Conservation (phyloP, 78 protist genomes). For the Tieghemostelium lacteum region DNA sequence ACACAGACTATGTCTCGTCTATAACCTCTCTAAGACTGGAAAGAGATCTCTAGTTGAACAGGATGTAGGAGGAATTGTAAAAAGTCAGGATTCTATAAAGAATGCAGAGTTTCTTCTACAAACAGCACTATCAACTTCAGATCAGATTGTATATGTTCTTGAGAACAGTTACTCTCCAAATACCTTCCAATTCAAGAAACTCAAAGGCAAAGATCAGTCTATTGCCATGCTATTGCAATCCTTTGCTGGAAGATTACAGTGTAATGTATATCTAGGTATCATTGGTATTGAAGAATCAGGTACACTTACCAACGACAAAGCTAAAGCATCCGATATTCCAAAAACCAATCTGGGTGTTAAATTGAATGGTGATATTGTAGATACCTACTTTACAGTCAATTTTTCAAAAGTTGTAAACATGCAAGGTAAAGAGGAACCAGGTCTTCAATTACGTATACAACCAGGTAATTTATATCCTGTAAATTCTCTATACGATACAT, state of each 20-base stretch:
- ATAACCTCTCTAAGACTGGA: not conserved
- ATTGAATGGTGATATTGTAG: not conserved
- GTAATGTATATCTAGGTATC: not conserved
- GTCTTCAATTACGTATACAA: not conserved
- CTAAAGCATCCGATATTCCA: not conserved
- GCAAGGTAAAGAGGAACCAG: not conserved
- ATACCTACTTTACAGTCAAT: not conserved
- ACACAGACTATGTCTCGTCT: conserved; percentile 20
- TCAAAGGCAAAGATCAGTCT: not conserved
- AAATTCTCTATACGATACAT: not conserved
- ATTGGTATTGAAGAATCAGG: not conserved
- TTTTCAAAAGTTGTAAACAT: not conserved
- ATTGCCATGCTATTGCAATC: not conserved
- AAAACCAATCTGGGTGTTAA: not conserved
- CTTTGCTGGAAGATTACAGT: not conserved
- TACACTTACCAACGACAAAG: not conserved
- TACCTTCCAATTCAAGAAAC: not conserved
- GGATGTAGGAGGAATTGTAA: not conserved
- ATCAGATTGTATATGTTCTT: not conserved
- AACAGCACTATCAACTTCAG: not conserved
- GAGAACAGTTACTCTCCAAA: not conserved
- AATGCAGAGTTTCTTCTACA: not conserved
- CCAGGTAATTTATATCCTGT: not conserved
- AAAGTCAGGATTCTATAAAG: no score
- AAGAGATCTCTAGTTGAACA: not conserved